Percentiles rank a stretch among this genome's conserved stretches.
Conservation (phyloP, 2,329 filamentous ascomycete species). For the Sclerotinia minor region DNA sequence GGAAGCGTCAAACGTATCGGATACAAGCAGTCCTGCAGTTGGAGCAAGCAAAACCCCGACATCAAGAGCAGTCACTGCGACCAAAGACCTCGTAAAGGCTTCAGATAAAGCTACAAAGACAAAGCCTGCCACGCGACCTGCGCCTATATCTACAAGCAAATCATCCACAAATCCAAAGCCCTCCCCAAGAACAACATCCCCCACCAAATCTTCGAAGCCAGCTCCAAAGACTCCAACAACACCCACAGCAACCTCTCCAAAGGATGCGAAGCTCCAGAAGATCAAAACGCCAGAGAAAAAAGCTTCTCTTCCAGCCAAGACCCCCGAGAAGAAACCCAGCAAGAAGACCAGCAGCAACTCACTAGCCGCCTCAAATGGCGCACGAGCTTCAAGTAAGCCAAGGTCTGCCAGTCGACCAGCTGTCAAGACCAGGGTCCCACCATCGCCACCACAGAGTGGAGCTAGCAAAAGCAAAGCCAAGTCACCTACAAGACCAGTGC, state of each 20-base stretch:
- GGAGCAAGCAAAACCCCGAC: background rate
- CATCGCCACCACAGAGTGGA: constrained; percentile 39
- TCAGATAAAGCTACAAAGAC: constrained; percentile 11
- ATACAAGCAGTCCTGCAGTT: background rate
- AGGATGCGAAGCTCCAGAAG: constrained; percentile 25
- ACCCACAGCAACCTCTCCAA: background rate
- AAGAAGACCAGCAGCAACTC: constrained; percentile 32
- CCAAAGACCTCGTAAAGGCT: constrained; percentile 4
- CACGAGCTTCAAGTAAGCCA: constrained; percentile 35
- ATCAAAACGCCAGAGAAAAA: constrained; percentile 31
- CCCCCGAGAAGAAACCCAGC: constrained; percentile 31
- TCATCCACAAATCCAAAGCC: constrained; percentile 11
- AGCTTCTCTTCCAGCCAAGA: constrained; percentile 37
- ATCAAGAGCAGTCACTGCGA: constrained; percentile 11
- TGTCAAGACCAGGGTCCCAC: constrained; percentile 35
- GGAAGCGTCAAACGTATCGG: constrained; percentile 5
- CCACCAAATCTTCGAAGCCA: constrained; percentile 30
- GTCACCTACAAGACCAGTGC: constrained; percentile 68
- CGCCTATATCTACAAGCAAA: constrained; percentile 22
- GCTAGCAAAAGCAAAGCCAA: constrained; percentile 62
- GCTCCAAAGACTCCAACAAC: constrained; percentile 25
- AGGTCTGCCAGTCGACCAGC: constrained; percentile 29
- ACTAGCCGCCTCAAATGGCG: constrained; percentile 27
- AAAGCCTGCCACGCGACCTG: constrained; percentile 15
- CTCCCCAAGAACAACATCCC: constrained; percentile 24